Evolutionary conservation across 805 yeast species (phyloP), one percentile per base, ranked within the genome.

Genomic region (Saccharomycopsis selenospora): DNA sequence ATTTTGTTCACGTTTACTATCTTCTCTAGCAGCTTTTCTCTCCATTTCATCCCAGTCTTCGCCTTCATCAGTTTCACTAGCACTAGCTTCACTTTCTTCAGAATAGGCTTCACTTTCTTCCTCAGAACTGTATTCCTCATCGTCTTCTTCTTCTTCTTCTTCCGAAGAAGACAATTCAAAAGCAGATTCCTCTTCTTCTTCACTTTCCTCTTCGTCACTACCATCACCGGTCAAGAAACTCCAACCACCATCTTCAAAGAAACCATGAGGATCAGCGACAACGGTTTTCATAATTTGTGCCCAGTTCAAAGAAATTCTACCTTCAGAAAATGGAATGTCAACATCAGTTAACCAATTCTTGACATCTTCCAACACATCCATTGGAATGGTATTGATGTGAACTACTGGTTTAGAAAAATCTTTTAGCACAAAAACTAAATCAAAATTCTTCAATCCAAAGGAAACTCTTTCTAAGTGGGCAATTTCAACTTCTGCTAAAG

Each of bases 291-390:
- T 91, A 62, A 93, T 90, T 22, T 89, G 82, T 11, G 80, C 72
- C 99, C 99, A 93, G 69, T 88, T 89, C 77, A 93, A 80, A 69
- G 91, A 91, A 68, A 93, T 84, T 41, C 95, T 90, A 47, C 97
- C 96, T 60, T 89, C 96, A 61, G 90, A 85, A 69, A 76, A 82
- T 33, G 99, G 96, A 55, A 93, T 85, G 64, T 93, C 99, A 61
- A 93, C 95, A 64, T 93, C 95, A n/a, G 95, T 87, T 51, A 93
- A 72, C 99, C 99, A 93, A 45, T 87, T 88, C 66, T 91, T 93
- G 53, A 93, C 85, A 62, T 85, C 91, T 62, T 93, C 99, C 49
- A 93, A 69, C 47, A 85, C 75, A 59, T 85, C 95, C 78, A 89
- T 87, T 30, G 98, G 97, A 51, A 93, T 88, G 3, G 98, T 89